Percentiles rank a stretch among this genome's conserved stretches.
Evolutionary conservation across 2,329 filamentous ascomycete species (phyloP).

Genomic region (Zasmidium angulare): DNA sequence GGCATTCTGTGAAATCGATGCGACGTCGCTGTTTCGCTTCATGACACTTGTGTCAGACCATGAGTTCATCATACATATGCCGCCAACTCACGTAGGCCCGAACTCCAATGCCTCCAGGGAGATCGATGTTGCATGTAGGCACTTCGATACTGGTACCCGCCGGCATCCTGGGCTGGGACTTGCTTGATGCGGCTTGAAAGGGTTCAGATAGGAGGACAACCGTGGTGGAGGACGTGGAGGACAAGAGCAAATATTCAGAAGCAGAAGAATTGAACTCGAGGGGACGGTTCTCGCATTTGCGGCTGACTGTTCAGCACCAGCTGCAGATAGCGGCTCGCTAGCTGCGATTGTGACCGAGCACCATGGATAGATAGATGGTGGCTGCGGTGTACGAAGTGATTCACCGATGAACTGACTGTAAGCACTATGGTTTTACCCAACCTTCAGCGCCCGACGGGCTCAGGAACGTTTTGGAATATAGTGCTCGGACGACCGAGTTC

Average conservation of each 20-base stretch:
- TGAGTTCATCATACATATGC: too few species aligned
- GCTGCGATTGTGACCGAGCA: background rate
- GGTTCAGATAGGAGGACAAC: too few species aligned
- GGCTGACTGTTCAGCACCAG: background rate
- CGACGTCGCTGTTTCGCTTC: slow-evolving; percentile 35
- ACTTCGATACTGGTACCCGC: background rate
- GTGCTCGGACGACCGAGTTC: slow-evolving; percentile 69
- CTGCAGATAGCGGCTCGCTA: background rate
- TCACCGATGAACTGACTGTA: slow-evolving; percentile 17
- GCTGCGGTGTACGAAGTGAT: too few species aligned
- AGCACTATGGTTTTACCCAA: slow-evolving; percentile 81
- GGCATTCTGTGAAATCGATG: slow-evolving; percentile 26
- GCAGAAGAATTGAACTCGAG: too few species aligned
- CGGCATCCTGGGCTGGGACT: background rate
- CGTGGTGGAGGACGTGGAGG: too few species aligned
- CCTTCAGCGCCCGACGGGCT: slow-evolving; percentile 89
- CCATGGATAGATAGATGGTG: too few species aligned
- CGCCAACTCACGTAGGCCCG: slow-evolving; percentile 2
- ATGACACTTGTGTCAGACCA: background rate
- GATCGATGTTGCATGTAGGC: slow-evolving; percentile 7
- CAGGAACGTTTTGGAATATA: slow-evolving; percentile 89
- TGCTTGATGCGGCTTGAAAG: too few species aligned
- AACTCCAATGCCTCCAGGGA: slow-evolving; percentile 7
- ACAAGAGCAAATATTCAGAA: too few species aligned
- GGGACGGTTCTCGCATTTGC: background rate